Percentiles rank a stretch among this genome's conserved stretches.
Conservation (phyloP, 1,284 basidiomycete species). For the Boletus semigastroideus region DNA sequence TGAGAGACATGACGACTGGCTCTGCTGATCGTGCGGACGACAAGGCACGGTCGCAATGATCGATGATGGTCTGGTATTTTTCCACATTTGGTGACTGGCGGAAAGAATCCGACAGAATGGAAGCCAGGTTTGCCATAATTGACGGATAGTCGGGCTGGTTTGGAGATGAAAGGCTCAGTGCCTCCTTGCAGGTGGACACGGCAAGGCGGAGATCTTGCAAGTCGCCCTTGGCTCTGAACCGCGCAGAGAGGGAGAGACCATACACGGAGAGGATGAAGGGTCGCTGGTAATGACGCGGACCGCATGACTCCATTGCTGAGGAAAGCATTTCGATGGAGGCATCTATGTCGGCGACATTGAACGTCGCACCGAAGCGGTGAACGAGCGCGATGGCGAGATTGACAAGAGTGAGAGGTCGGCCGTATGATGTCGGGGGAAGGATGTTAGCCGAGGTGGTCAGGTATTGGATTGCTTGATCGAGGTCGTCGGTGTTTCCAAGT, state of each 20-base stretch:
- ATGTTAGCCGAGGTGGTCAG: constrained; percentile 22
- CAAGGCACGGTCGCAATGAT: constrained; percentile 22
- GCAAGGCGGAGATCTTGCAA: constrained; percentile 16
- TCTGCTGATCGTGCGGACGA: constrained; percentile 1
- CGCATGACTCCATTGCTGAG: constrained; percentile 18
- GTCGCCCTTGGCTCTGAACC: constrained; percentile 19
- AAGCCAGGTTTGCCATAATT: constrained; percentile 6
- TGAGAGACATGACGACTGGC: constrained; percentile 5
- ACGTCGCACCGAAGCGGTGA: constrained; percentile 10
- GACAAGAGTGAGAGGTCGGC: constrained; percentile 14
- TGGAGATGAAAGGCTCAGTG: constrained; percentile 9
- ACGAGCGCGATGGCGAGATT: constrained; percentile 11
- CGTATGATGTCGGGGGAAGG: constrained; percentile 6
- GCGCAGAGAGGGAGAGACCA: constrained; percentile 11
- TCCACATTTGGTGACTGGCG: constrained; percentile 6
- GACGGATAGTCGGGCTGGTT: constrained; percentile 1
- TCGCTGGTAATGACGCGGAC: constrained; percentile 6
- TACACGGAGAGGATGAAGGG: constrained; percentile 17
- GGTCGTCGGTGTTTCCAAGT: constrained; percentile 16
- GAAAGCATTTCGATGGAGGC: constrained; percentile 14
- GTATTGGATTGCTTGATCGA: constrained; percentile 23
- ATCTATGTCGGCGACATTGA: constrained; percentile 16
- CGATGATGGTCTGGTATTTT: constrained; percentile 21
- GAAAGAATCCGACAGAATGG: constrained; percentile 9
- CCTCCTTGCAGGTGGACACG: constrained; percentile 15